Evolutionary conservation across 2,329 filamentous ascomycete genomes (phyloP).

Genomic region (Lomentospora prolificans): DNA sequence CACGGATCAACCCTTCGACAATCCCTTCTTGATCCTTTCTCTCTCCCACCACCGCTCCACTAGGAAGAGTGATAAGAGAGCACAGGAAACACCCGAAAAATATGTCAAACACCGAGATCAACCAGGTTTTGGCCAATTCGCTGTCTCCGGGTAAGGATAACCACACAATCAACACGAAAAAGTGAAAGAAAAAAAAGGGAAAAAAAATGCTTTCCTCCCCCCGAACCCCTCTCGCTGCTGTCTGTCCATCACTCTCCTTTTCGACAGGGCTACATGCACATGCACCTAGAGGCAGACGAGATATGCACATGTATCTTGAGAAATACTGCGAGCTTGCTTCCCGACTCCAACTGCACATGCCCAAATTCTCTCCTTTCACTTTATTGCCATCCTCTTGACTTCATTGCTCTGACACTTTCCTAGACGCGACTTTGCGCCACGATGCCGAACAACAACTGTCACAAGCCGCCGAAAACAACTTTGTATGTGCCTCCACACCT

Average conservation of each 20-base stretch:
- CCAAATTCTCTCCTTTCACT: neutral
- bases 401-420: conserved; percentile 23
- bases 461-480: conserved; percentile 89
- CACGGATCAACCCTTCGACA: conserved; percentile 9
- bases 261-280: conserved; percentile 1
- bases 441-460: conserved; percentile 89
- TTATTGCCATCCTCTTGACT: conserved; percentile 9
- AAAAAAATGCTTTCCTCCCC: conserved; percentile 4
- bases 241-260: neutral
- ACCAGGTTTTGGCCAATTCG: conserved; percentile 94
- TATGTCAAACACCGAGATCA: conserved; percentile 82
- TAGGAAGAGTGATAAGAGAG: conserved; percentile 2
- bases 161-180: no score
- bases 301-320: neutral
- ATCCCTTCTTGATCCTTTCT: conserved; percentile 19
- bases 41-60: conserved; percentile 17
- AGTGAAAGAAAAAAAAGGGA: conserved; percentile 1
- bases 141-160: conserved; percentile 73
- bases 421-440: conserved; percentile 77
- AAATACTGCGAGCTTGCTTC: neutral
- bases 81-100: conserved; percentile 25
- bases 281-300: conserved; percentile 3
- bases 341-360: conserved; percentile 10
- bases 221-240: neutral
- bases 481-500: conserved; percentile 50